A percentile compares a stretch with the other conserved stretches of the same genome.
These are phyloP conservation scores for Epicoccum nigrum DNA, from an alignment of 2,329 filamentous ascomycete species.

Conservation along the genomic window DNA sequence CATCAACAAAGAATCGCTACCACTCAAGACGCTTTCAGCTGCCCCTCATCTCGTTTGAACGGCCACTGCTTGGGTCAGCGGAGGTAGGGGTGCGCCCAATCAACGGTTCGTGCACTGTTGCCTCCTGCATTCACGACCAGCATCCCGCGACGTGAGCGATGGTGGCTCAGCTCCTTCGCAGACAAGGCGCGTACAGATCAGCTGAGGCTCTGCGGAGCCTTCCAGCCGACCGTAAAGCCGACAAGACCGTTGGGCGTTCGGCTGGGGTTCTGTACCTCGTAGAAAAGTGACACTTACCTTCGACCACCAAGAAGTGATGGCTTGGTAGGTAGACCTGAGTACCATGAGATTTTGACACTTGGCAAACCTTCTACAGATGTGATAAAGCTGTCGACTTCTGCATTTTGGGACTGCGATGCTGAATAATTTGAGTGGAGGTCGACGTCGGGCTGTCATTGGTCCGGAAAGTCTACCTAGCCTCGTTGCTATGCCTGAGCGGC, in stretches of 20 bases:
- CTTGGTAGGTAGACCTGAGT: too few relatives aligned
- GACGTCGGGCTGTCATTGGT: not conserved
- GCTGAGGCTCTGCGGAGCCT: slow-evolving; percentile 6
- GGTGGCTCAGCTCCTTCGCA: slow-evolving; percentile 21
- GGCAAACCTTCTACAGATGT: too few relatives aligned
- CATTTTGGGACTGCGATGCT: not conserved
- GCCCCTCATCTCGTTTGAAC: slow-evolving; percentile 39
- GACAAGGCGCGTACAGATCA: not conserved
- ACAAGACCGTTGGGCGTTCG: slow-evolving; percentile 2
- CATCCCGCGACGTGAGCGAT: slow-evolving; percentile 20
- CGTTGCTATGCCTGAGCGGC: not conserved
- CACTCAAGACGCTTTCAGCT: slow-evolving; percentile 31
- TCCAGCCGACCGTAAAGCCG: not conserved
- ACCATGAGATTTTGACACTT: too few relatives aligned
- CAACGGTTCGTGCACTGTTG: slow-evolving; percentile 25
- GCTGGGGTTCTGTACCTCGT: slow-evolving; percentile 3
- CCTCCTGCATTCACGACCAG: slow-evolving; percentile 25
- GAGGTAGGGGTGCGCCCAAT: slow-evolving; percentile 28
- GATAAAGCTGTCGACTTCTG: too few relatives aligned
- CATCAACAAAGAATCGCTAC: slow-evolving; percentile 21
- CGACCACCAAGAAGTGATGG: too few relatives aligned
- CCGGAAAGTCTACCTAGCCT: not conserved
- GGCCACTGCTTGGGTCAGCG: slow-evolving; percentile 13
- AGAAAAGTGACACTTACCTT: not conserved
- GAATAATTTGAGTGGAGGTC: not conserved